Base-by-base conservation (phyloP, 306 rosid genomes). In the Cotoneaster glaucophyllus region DNA sequence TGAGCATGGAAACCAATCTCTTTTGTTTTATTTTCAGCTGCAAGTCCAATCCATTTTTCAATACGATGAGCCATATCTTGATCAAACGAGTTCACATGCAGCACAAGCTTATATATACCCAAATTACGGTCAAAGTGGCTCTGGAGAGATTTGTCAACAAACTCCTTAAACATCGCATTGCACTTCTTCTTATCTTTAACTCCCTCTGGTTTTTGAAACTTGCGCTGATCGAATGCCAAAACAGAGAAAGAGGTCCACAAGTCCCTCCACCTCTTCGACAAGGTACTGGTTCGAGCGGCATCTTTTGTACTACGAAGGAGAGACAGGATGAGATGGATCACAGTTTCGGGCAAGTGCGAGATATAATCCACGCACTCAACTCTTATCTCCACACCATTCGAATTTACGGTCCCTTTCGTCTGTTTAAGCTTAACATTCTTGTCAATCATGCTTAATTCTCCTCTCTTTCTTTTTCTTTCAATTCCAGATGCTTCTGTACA, bases 181-280 rank as follows among this genome's bases (percentile, higher is more conserved):
- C 61, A 22, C 28, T 22, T 59, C 67, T 24, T 39, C 67, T 4
- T 72, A 24, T 25, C 24, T 73, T 59, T 37, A 31, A 3, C 58
- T 43, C 57, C 69, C 69, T 39, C 69, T 17, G 24, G 68, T 24
- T 26, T 21, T 64, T 18, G 41, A 73, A 41, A 73, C 69, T 48
- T 74, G 3, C 78, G 71, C 34, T 86, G 87, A 69, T 88, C 82
- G 63, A 80, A 84, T 78, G 82, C 65, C 87, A 90, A 80, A 43
- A 18, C 21, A 19, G 87, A 73, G 41, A 58, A 85, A 13, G 92
- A 86, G 73, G 69, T 11, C 96, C 92, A 84, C 54, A 81, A 1
- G 24, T 76, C 73, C 79, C 77, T 86, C 96, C 96, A 90, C 76
- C 73, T 86, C 79, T 83, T 81, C 18, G 90, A 90, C 82, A 88